Conservation (phyloP, 2,329 filamentous ascomycete species). For the Fusarium goolgardi region DNA sequence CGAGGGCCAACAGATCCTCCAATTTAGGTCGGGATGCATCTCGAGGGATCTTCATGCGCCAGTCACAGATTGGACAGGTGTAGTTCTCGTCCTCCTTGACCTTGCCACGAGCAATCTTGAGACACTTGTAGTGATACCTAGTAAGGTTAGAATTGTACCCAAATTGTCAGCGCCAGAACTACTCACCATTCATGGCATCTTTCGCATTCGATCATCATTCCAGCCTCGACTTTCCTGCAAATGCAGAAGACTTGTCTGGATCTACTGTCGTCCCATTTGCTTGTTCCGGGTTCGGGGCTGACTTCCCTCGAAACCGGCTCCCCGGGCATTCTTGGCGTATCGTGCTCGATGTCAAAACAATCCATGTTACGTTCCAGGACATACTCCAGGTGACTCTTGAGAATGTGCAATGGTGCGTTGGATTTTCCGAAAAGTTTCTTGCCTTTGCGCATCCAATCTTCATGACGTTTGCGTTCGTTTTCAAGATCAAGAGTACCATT, state of each 20-base stretch:
- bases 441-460: slow-evolving; percentile 98
- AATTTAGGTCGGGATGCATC: slow-evolving; percentile 96
- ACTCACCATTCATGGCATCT: slow-evolving; percentile 95
- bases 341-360: slow-evolving; percentile 87
- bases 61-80: slow-evolving; percentile 97
- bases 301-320: slow-evolving; percentile 92
- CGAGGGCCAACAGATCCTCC: slow-evolving; percentile 86
- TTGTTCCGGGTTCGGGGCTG: slow-evolving; percentile 64
- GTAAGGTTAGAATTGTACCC: slow-evolving; percentile 6
- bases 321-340: slow-evolving; percentile 88
- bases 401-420: slow-evolving; percentile 94
- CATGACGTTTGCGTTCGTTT: slow-evolving; percentile 91
- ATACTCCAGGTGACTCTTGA: slow-evolving; percentile 93
- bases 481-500: slow-evolving; percentile 91
- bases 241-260: slow-evolving; percentile 93
- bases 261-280: slow-evolving; percentile 70
- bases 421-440: slow-evolving; percentile 99
- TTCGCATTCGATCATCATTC: slow-evolving; percentile 99
- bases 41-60: slow-evolving; percentile 94
- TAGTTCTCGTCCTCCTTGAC: slow-evolving; percentile 99
- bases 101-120: slow-evolving; percentile 97
- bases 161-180: background rate
- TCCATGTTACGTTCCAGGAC: slow-evolving; percentile 89
- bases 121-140: slow-evolving; percentile 97
- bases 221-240: slow-evolving; percentile 90